Evolutionary conservation across 1,139 yeast genomes (phyloP).

Genomic region (Suhomyces terraborum): DNA sequence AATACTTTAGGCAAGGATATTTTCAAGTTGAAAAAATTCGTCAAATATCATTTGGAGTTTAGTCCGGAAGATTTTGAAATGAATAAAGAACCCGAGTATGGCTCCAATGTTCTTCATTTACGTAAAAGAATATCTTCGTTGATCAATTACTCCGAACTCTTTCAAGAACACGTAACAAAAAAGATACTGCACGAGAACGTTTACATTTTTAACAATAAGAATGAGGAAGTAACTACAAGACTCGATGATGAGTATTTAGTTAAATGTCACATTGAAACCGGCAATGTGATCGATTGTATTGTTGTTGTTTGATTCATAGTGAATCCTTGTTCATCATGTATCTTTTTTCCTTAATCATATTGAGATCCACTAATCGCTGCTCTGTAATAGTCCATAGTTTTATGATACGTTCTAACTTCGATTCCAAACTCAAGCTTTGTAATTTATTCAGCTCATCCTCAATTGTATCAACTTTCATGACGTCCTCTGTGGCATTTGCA

Average conservation of each 20-base stretch:
- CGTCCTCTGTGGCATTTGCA: slow-evolving; percentile 15
- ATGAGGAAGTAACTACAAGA: slow-evolving; percentile 26
- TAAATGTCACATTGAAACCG: slow-evolving; percentile 66
- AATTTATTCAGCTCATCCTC: slow-evolving; percentile 32
- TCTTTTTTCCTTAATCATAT: slow-evolving; percentile 36
- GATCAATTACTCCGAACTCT: slow-evolving; percentile 49
- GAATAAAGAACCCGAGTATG: slow-evolving; percentile 63
- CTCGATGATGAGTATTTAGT: slow-evolving; percentile 56
- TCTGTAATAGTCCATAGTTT: slow-evolving; percentile 66
- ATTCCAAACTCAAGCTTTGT: slow-evolving; percentile 36
- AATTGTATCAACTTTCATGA: slow-evolving; percentile 21
- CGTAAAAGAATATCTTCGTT: slow-evolving; percentile 54
- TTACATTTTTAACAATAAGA: slow-evolving; percentile 32
- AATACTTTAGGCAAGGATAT: slow-evolving; percentile 24
- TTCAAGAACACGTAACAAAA: slow-evolving; percentile 2
- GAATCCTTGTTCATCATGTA: slow-evolving; percentile 21
- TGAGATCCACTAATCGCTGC: slow-evolving; percentile 46
- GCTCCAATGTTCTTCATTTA: slow-evolving; percentile 66
- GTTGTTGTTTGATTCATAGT: slow-evolving; percentile 21
- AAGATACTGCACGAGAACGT: slow-evolving; percentile 21
- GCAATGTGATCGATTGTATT: slow-evolving; percentile 57
- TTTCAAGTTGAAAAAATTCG: slow-evolving; percentile 36
- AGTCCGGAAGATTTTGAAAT: slow-evolving; percentile 74
- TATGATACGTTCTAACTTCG: slow-evolving; percentile 56
- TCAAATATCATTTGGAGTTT: slow-evolving; percentile 71